A percentile compares a stretch with the other conserved stretches of the same genome.
Evolutionary conservation across 2,329 filamentous ascomycete species (phyloP).

Genomic region (Trichoderma sp.): DNA sequence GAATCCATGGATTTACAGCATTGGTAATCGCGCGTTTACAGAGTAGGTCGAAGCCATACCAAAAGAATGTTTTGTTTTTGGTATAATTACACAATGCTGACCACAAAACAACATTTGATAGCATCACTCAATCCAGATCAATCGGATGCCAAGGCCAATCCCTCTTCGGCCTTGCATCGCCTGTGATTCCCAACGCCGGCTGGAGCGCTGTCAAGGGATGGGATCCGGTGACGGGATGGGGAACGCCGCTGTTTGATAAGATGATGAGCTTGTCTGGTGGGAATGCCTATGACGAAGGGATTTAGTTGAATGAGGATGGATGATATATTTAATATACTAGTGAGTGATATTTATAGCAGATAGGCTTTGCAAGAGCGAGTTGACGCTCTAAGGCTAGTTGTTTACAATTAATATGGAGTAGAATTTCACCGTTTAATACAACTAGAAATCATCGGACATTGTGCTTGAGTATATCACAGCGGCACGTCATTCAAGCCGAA

Average conservation of each 20-base stretch:
- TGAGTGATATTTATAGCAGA: not conserved
- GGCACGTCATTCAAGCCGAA: not conserved
- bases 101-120: slow-evolving; percentile 26
- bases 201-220: slow-evolving; percentile 29
- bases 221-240: slow-evolving; percentile 31
- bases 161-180: slow-evolving; percentile 35
- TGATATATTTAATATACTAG: not conserved
- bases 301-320: not conserved
- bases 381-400: not conserved
- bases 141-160: slow-evolving; percentile 41
- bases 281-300: not conserved
- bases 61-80: not conserved
- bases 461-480: not conserved
- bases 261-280: slow-evolving; percentile 19
- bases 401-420: not conserved
- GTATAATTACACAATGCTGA: slow-evolving; percentile 7
- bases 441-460: not conserved
- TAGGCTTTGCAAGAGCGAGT: not conserved
- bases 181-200: slow-evolving; percentile 32
- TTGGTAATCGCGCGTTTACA: slow-evolving; percentile 40
- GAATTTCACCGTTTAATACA: not conserved
- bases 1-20: slow-evolving; percentile 63
- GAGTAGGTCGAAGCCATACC: slow-evolving; percentile 39
- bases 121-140: slow-evolving; percentile 43
- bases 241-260: slow-evolving; percentile 29